These are phyloP conservation scores for Russula virescens DNA, from an alignment of 768 basidiomycete species.

Conservation along the genomic window DNA sequence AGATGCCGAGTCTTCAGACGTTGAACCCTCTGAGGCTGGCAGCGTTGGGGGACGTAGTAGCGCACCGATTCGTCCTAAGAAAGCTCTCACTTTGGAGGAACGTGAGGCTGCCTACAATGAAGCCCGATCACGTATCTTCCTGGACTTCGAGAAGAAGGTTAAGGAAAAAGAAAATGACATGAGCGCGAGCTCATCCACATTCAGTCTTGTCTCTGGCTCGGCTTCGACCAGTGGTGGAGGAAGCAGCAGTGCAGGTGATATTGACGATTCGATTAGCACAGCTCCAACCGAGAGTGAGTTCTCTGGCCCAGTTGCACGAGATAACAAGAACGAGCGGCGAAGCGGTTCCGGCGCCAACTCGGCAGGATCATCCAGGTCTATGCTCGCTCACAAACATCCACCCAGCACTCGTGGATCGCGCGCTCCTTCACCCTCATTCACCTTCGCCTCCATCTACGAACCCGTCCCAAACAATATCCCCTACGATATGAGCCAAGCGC, in stretches of 20 bases:
- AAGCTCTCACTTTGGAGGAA: constrained; percentile 75
- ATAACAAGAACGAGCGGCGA: constrained; percentile 50
- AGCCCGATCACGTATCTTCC: constrained; percentile 81
- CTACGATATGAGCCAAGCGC: constrained; percentile 29
- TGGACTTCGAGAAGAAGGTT: constrained; percentile 65
- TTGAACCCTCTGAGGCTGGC: constrained; percentile 76
- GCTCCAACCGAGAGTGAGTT: constrained; percentile 80
- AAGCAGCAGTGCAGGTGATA: constrained; percentile 57
- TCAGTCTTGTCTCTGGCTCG: constrained; percentile 65
- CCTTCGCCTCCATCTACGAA: constrained; percentile 69
- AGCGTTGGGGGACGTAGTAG: constrained; percentile 64
- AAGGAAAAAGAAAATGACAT: constrained; percentile 59
- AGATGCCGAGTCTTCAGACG: constrained; percentile 71
- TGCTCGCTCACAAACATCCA: constrained; percentile 44
- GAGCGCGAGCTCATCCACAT: constrained; percentile 71
- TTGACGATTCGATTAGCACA: constrained; percentile 64
- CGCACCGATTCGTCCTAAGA: constrained; percentile 52
- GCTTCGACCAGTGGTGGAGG: constrained; percentile 49
- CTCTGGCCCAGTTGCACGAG: constrained; percentile 53
- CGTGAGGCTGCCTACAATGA: constrained; percentile 87
- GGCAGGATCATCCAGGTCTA: constrained; percentile 53
- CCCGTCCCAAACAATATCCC: constrained; percentile 35
- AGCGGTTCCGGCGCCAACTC: constrained; percentile 39
- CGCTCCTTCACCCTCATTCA: constrained; percentile 72
- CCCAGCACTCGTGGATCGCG: constrained; percentile 65